phyloP scores from a whole-genome alignment of 2,329 filamentous ascomycete genomes.

The Aspergillus luchuensis region DNA sequence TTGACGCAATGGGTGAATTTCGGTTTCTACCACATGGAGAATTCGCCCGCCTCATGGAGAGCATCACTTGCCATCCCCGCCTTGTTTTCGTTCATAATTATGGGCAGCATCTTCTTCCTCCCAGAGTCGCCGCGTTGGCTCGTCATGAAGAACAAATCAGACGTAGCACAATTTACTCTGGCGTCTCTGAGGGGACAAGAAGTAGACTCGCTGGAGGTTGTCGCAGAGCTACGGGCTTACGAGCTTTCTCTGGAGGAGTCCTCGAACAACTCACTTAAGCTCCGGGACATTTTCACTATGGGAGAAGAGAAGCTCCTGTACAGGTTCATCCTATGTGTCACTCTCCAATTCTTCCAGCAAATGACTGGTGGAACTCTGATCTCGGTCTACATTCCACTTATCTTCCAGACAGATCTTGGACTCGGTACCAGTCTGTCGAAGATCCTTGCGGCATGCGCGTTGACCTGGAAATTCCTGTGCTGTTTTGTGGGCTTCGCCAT shows the following conservation, averaged over 20 bases:
- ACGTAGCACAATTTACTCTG: slow-evolving; percentile 27
- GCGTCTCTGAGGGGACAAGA: slow-evolving; percentile 17
- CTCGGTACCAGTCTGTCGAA: slow-evolving; percentile 12
- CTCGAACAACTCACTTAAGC: slow-evolving; percentile 44
- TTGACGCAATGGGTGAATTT: slow-evolving; percentile 51
- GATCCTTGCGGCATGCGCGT: slow-evolving; percentile 18
- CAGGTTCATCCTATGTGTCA: slow-evolving; percentile 50
- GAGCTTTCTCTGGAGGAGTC: slow-evolving; percentile 46
- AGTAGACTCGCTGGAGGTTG: slow-evolving; percentile 40
- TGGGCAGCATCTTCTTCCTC: slow-evolving; percentile 31
- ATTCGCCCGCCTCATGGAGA: slow-evolving; percentile 39
- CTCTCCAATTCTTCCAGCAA: slow-evolving; percentile 53
- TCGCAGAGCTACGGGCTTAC: slow-evolving; percentile 51
- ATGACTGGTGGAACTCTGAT: slow-evolving; percentile 35
- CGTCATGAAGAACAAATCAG: slow-evolving; percentile 25
- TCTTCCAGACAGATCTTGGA: slow-evolving; percentile 20
- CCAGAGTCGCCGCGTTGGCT: slow-evolving; percentile 43
- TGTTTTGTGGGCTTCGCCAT: slow-evolving; percentile 20
- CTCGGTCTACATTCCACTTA: slow-evolving; percentile 44
- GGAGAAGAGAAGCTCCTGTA: slow-evolving; percentile 52
- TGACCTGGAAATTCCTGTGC: slow-evolving; percentile 22
- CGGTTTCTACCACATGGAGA: slow-evolving; percentile 36
- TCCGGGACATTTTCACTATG: slow-evolving; percentile 57
- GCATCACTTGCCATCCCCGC: slow-evolving; percentile 41
- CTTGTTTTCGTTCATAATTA: slow-evolving; percentile 32